Percentiles rank a stretch among this genome's conserved stretches.
Evolutionary conservation across 1,284 basidiomycete species (phyloP).

Genomic region (Thelephora terrestris): DNA sequence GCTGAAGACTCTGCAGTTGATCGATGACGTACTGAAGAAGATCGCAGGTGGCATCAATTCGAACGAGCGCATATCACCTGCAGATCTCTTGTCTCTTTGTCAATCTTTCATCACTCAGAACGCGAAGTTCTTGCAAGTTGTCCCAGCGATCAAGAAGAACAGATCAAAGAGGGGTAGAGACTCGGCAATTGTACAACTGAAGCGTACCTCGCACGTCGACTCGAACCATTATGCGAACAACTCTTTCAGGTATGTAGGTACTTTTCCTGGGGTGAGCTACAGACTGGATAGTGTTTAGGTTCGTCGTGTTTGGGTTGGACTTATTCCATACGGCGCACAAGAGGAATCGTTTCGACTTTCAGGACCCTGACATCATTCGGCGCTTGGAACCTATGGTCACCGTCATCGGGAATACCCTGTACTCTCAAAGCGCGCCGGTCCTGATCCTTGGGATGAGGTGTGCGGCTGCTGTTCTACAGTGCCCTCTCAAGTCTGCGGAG

Average conservation of each 20-base stretch:
- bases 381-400: conserved; percentile 83
- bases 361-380: conserved; percentile 58
- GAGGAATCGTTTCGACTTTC: conserved; percentile 80
- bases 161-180: conserved; percentile 34
- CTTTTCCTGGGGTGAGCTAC: conserved; percentile 1
- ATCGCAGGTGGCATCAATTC: conserved; percentile 80
- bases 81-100: conserved; percentile 75
- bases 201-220: conserved; percentile 49
- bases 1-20: conserved; percentile 72
- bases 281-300: conserved; percentile 39
- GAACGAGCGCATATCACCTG: conserved; percentile 64
- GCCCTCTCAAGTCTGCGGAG: conserved; percentile 71
- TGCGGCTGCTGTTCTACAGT: conserved; percentile 74
- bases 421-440: conserved; percentile 75
- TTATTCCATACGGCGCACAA: conserved; percentile 85
- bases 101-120: conserved; percentile 90
- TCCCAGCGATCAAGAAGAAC: conserved; percentile 27
- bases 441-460: conserved; percentile 77
- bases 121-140: conserved; percentile 67
- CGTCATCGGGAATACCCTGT: conserved; percentile 88
- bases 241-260: conserved; percentile 55
- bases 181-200: conserved; percentile 70
- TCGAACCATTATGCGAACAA: conserved; percentile 76
- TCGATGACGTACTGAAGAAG: conserved; percentile 83
- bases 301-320: conserved; percentile 89